Conservation (phyloP, 1,284 basidiomycete species). For the Ustilago loliicola region DNA sequence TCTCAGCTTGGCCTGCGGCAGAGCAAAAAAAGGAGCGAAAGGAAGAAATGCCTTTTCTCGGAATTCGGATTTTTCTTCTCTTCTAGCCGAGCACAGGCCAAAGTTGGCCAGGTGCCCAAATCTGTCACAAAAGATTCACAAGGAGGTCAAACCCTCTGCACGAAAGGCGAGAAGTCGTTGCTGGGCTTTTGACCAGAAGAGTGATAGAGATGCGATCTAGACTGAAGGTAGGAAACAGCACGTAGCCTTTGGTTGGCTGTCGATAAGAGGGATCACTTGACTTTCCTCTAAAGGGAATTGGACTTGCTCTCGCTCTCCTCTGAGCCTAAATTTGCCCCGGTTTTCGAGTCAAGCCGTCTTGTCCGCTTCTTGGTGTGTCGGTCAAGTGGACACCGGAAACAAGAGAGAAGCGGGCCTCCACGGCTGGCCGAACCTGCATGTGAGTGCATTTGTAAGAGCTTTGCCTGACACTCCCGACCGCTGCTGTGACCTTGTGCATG, state of each 20-base stretch:
- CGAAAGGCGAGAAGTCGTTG: neutral
- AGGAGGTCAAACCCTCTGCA: neutral
- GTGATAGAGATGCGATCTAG: neutral
- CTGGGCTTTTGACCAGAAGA: neutral
- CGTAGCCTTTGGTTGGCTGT: neutral
- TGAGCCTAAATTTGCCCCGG: neutral
- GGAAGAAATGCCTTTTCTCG: constrained; percentile 2
- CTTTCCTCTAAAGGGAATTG: constrained; percentile 57
- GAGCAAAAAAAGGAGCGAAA: constrained; percentile 1
- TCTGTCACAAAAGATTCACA: neutral
- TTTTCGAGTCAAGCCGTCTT: constrained; percentile 19
- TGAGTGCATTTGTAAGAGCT: constrained; percentile 1
- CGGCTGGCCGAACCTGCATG: constrained; percentile 20
- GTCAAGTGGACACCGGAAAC: constrained; percentile 18
- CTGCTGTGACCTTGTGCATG: neutral
- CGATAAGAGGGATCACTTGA: constrained; percentile 35
- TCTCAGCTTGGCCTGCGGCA: constrained; percentile 17
- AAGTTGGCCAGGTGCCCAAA: neutral
- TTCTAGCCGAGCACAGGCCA: neutral
- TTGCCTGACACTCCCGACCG: neutral
- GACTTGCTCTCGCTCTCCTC: constrained; percentile 5
- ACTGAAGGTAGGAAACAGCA: neutral
- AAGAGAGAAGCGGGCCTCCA: constrained; percentile 21
- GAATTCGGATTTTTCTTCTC: constrained; percentile 3
- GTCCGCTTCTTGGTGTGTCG: constrained; percentile 14